Evolutionary conservation across 768 basidiomycete species (phyloP), one percentile per base, ranked within the genome.

Genomic region (Rhodotorula sphaerocarpa): DNA sequence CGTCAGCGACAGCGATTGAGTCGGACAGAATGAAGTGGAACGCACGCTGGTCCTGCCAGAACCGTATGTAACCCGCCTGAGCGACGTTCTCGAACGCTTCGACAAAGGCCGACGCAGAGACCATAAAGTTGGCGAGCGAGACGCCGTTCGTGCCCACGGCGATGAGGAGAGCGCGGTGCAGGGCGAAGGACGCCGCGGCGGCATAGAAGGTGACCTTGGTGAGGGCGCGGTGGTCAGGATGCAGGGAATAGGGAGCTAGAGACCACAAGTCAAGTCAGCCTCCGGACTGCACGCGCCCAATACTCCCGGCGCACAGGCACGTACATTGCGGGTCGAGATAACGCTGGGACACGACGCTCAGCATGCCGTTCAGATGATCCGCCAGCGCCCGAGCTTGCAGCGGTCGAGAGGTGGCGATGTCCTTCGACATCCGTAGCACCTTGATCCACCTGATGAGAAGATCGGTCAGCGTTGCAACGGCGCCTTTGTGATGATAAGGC

Each of bases 121-220:
- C 43, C 42, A 55, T 55, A 14, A 33, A 55, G 30, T 55, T 31
- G 18, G 54, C 42, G 54, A 46, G 43, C 23, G 43, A n/a, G 54
- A 55, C 55, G 30, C 55, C 60, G 41, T 48, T 44, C 54, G 55
- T 50, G 3, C 55, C 60, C 12, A 47, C 43, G 16, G 60, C 55
- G 41, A 50, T 30, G 42, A 61, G 60, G 7, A 50, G 7, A 15
- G 60, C 60, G 20, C 60, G 54, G 7, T 33, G 30, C 1, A 61
- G 43, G 16, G 48, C 42, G 20, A 56, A 31, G 27, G 12, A 44
- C 1, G 60, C 60, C 2, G 60, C 47, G 14, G 31, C 27, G 10
- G 34, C 3, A 33, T 55, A 56, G 48, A 76, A 73, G 20, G 52
- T 28, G 39, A 42, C 36, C 11, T 42, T 41, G 39, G 25, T 36